Percentiles rank a stretch among this genome's conserved stretches.
phyloP scores from a whole-genome alignment of 192 early-diverging fungal genomes.

The Thoreauomyces humboldtii region DNA sequence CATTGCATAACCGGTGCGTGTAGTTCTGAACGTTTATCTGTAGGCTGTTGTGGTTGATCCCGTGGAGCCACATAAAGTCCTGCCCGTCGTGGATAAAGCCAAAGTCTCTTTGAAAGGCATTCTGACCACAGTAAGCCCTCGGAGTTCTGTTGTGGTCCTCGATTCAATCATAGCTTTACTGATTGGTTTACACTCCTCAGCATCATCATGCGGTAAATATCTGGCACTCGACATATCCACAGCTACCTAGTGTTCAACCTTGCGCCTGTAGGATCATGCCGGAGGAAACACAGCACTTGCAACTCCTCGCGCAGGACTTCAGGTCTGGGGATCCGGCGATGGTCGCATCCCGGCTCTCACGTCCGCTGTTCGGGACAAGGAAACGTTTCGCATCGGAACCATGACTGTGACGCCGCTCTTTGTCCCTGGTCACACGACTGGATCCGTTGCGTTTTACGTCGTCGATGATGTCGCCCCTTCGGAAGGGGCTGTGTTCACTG shows the following conservation, averaged over 20 bases:
- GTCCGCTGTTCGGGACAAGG: constrained; percentile 65
- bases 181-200: constrained; percentile 68
- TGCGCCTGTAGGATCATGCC: too few species aligned
- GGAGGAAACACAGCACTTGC: constrained; percentile 72
- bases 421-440: constrained; percentile 84
- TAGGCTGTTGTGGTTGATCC: constrained; percentile 74
- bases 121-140: constrained; percentile 8
- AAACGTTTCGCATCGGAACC: constrained; percentile 70
- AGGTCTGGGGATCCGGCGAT: constrained; percentile 85
- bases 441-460: constrained; percentile 73
- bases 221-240: too few species aligned
- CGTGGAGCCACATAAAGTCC: constrained; percentile 69
- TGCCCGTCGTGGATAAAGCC: background rate
- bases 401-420: constrained; percentile 69
- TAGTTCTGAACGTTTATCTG: background rate
- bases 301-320: constrained; percentile 46
- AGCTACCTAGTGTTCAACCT: too few species aligned
- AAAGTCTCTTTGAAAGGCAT: constrained; percentile 6
- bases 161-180: too few species aligned
- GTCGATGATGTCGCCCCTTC: constrained; percentile 49
- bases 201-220: constrained; percentile 91
- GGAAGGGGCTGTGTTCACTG: constrained; percentile 82
- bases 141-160: too few species aligned
- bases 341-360: constrained; percentile 79
- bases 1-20: too few species aligned